Conservation (phyloP, 768 basidiomycete genomes). For the Clathrus columnatus region DNA sequence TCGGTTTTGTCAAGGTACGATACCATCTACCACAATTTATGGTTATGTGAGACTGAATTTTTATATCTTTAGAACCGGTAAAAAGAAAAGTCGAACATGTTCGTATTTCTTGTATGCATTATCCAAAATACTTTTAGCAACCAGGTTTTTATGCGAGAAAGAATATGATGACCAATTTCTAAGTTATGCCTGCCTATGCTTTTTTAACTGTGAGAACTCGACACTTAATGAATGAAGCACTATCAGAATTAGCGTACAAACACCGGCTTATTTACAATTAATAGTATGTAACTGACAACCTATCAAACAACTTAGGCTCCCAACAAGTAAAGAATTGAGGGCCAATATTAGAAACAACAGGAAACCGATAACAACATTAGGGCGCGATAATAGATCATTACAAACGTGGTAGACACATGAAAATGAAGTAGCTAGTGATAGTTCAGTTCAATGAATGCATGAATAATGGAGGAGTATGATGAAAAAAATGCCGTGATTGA, state of each 20-base stretch:
- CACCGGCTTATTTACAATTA: background rate
- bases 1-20: slow-evolving; percentile 89
- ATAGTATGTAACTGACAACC: background rate
- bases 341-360: no score
- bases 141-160: no score
- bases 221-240: background rate
- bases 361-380: background rate
- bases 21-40: background rate
- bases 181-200: no score
- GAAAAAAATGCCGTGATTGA: background rate
- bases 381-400: background rate
- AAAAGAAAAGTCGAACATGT: no score
- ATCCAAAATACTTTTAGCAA: no score
- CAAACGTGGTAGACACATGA: background rate
- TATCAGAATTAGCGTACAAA: background rate
- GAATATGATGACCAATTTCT: no score
- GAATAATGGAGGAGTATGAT: background rate
- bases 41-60: background rate
- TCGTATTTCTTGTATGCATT: no score
- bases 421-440: background rate
- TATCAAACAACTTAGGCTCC: no score
- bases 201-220: no score
- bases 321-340: background rate
- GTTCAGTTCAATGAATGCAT: background rate
- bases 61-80: background rate